Conservation (phyloP, 2,329 filamentous ascomycete species). For the Hymenoscyphus scutula region DNA sequence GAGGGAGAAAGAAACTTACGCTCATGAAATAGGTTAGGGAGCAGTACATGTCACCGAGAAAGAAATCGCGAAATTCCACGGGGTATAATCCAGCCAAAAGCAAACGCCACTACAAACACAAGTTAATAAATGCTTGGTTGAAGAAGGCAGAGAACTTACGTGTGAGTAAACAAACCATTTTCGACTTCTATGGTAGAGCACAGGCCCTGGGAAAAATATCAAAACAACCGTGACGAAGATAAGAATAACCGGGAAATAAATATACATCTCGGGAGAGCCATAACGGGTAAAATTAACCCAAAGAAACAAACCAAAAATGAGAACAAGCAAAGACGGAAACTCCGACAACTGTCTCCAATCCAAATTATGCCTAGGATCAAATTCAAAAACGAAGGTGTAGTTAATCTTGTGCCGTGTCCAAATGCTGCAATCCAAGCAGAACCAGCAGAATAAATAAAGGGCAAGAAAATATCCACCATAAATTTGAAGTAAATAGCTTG, state of each 20-base stretch:
- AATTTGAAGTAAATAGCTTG: conserved; percentile 76
- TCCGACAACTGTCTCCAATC: conserved; percentile 88
- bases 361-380: conserved; percentile 79
- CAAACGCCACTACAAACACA: conserved; percentile 68
- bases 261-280: conserved; percentile 64
- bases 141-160: conserved; percentile 49
- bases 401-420: conserved; percentile 89
- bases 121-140: conserved; percentile 27
- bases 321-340: conserved; percentile 80
- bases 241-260: conserved; percentile 84
- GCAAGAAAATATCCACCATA: conserved; percentile 91
- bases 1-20: conserved; percentile 51
- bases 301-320: conserved; percentile 75
- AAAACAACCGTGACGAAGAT: conserved; percentile 65
- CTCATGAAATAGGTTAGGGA: conserved; percentile 88
- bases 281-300: conserved; percentile 84
- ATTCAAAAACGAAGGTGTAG: conserved; percentile 95
- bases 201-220: conserved; percentile 71
- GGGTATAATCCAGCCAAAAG: conserved; percentile 83
- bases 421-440: conserved; percentile 78
- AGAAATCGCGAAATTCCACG: conserved; percentile 96
- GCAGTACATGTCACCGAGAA: conserved; percentile 96
- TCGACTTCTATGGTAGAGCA: conserved; percentile 73
- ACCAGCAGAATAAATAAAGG: conserved; percentile 76
- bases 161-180: conserved; percentile 89